Conservation (phyloP, 2,329 filamentous ascomycete species). For the Fusarium sp. region DNA sequence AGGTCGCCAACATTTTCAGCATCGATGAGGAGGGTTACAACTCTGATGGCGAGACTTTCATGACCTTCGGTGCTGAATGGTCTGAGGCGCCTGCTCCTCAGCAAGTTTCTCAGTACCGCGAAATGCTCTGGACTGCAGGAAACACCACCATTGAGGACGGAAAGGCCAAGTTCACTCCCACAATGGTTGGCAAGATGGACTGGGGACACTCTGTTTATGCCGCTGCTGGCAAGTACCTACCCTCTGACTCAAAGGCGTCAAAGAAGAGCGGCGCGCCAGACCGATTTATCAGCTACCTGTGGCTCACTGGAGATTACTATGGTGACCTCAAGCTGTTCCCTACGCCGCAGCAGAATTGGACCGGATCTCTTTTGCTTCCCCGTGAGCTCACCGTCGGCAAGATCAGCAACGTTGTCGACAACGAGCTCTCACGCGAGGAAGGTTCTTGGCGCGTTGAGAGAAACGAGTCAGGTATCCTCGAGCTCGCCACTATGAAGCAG, state of each 20-base stretch:
- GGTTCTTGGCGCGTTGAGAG: conserved; percentile 54
- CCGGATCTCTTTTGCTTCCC: conserved; percentile 56
- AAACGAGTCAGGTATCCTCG: conserved; percentile 50
- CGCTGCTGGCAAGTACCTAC: conserved; percentile 56
- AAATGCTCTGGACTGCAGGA: conserved; percentile 58
- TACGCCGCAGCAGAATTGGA: conserved; percentile 58
- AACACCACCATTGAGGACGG: conserved; percentile 48
- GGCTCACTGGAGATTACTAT: conserved; percentile 59
- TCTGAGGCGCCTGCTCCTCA: conserved; percentile 54
- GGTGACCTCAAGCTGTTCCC: conserved; percentile 53
- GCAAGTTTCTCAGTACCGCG: conserved; percentile 53
- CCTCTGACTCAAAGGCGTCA: conserved; percentile 53
- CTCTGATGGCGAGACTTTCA: conserved; percentile 54
- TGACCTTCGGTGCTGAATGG: conserved; percentile 59
- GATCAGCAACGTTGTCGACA: conserved; percentile 56
- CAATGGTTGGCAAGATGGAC: conserved; percentile 57
- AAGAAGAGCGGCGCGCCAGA: conserved; percentile 54
- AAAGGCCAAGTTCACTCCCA: conserved; percentile 52
- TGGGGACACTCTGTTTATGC: conserved; percentile 58
- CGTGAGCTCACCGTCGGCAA: conserved; percentile 57
- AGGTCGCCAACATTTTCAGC: conserved; percentile 57
- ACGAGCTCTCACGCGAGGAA: conserved; percentile 53
- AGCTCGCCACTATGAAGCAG: conserved; percentile 54
- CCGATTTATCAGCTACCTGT: conserved; percentile 56
- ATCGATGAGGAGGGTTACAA: conserved; percentile 56